A percentile compares a stretch with the other conserved stretches of the same genome.
These are phyloP conservation scores for Peronosclerospora sorghi DNA, from an alignment of 352 stramenopile genomes.

Conservation along the genomic window DNA sequence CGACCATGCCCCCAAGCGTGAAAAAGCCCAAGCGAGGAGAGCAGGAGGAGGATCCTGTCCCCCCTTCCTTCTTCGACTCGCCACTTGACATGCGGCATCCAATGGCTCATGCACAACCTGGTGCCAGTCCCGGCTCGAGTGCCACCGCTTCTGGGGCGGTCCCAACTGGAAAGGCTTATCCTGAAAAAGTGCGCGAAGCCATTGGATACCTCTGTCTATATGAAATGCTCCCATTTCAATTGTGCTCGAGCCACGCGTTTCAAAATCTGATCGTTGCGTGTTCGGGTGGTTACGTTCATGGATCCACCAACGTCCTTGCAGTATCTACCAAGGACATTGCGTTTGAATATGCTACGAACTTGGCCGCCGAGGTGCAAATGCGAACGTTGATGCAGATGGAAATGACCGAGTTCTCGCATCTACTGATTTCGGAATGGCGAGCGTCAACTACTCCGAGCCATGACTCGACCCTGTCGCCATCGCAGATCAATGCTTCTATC, in stretches of 20 bases:
- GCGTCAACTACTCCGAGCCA: constrained; percentile 1
- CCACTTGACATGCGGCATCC: no score
- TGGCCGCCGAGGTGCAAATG: constrained; percentile 37
- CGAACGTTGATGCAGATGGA: constrained; percentile 46
- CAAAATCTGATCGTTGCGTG: constrained; percentile 48
- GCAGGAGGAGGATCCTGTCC: constrained; percentile 4
- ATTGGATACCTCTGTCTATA: constrained; percentile 50
- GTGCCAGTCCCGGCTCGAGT: neutral
- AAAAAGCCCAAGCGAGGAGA: constrained; percentile 38
- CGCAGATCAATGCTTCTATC: no score
- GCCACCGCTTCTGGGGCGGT: neutral
- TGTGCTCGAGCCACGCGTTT: constrained; percentile 51
- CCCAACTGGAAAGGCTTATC: constrained; percentile 17
- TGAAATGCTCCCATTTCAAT: constrained; percentile 58
- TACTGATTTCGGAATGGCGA: constrained; percentile 47
- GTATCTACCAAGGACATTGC: constrained; percentile 39
- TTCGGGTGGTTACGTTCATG: constrained; percentile 28
- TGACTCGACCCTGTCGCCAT: no score
- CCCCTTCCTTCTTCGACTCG: constrained; percentile 28
- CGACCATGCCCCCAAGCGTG: neutral
- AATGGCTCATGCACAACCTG: no score
- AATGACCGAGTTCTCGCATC: constrained; percentile 40
- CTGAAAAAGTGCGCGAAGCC: constrained; percentile 49
- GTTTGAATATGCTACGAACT: constrained; percentile 35
- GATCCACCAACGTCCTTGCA: constrained; percentile 28